Evolutionary conservation across 2,329 filamentous ascomycete species (phyloP), one percentile per base, ranked within the genome.

Genomic region (Myriosclerotinia curreyana): DNA sequence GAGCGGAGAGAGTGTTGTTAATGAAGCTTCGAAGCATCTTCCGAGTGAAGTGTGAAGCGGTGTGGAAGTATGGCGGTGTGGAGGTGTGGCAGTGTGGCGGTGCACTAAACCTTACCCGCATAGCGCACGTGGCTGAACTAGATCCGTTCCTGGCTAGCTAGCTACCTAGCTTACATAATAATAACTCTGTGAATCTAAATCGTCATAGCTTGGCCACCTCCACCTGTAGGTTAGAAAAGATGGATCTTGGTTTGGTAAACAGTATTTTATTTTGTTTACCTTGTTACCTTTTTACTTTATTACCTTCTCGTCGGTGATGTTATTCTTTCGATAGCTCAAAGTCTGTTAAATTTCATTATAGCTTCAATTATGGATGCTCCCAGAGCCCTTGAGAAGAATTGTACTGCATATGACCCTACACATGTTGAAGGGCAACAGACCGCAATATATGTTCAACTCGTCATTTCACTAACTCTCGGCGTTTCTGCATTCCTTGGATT

Each of bases 401-500:
- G 73, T 60, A 44, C 61, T 15, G 55, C n/a, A 25, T 52, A 61
- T 17, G 69, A 75, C 31, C 71, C 71, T 20, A 72, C 71, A 20
- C 64, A 73, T 64, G 72, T 73, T 42, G 61, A 50, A 8, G 70
- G 70, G 22, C 65, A 65, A 38, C 68, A 72, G 61, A 69, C 66
- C 22, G 66, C 74, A 60, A 71, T 71, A 49, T 69, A 69, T 38
- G 84, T 88, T 62, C 91, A 96, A 78, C 82, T 92, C 60, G 82
- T 86, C 65, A 81, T 96, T 71, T 94, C 91, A 9, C 74, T 90
- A 50, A 78, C 82, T 6, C 79, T 96, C 44, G 92, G 91, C 40
- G 68, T 89, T 51, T 80, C 82, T 7, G 90, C 90, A 40, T 91
- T 95, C 72, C 67, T 92, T 40, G 80, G 85, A 25, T 96, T 96